These are phyloP conservation scores for Lycium ferocissimum DNA, from an alignment of 257 asterid species.

Conservation along the genomic window DNA sequence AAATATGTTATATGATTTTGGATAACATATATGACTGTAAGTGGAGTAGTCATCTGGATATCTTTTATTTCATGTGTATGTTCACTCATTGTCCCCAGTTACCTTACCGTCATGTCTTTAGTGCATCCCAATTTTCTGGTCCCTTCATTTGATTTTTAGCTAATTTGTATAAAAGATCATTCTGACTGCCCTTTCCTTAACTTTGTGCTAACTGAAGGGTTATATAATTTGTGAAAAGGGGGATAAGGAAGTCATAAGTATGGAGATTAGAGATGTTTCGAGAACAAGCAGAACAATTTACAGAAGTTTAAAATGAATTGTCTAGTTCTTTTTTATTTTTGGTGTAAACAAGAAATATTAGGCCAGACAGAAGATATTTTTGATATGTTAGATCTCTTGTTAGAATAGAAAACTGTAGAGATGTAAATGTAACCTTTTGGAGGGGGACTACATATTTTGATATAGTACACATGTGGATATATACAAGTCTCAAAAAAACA, in stretches of 20 bases:
- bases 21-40: not conserved
- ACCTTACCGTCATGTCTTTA: not conserved
- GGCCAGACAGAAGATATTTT: no score
- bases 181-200: not conserved
- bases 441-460: no score
- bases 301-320: no score
- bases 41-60: not conserved
- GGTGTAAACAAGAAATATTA: no score
- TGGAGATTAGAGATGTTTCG: not conserved
- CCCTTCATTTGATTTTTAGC: not conserved
- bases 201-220: conserved; percentile 11
- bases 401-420: no score
- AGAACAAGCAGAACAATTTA: no score
- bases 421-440: no score
- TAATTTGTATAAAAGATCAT: not conserved
- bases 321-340: no score
- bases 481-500: no score
- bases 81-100: not conserved
- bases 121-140: not conserved
- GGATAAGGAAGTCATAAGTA: not conserved
- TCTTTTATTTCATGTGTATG: not conserved
- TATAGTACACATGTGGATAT: no score
- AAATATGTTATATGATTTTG: not conserved
- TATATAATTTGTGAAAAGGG: not conserved
- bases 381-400: no score